Evolutionary conservation across 495 filamentous ascomycete genomes (phyloP), one percentile per base, ranked within the genome.

Genomic region (Tirmania nivea): DNA sequence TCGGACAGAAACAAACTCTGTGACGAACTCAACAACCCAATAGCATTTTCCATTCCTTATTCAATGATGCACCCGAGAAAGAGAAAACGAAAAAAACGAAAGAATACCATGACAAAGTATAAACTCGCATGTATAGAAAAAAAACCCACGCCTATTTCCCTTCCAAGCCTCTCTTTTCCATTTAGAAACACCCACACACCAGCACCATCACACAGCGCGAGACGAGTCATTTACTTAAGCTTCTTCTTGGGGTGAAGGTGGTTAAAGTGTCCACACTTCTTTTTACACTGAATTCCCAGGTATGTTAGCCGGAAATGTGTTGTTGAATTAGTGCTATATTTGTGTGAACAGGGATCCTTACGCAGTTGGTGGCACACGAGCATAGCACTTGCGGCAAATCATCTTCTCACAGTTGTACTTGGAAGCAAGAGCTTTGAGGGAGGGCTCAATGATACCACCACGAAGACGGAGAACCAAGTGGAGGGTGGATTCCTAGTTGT

Each of bases 231-330:
- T 68, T 88, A 97, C 78, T 97, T 97, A 65, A 97, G 79, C 87
- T 97, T 97, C 87, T 97, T 97, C 89, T 97, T 97, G 69, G 90
- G 90, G 74, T 92, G 86, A 67, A 97, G 82, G 79, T 97, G 90
- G 83, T 96, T 96, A 76, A 77, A 88, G 78, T 97, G 90, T 57
- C 90, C 90, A 73, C 90, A 97, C 81, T 97, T 96, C 76, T 84
- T 85, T 85, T 97, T 96, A 65, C 92, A 79, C 39, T 45, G 8
- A 6, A 45, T 14, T 8, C 17, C 39, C 14, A 45, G 3, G 39
- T 14, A 14, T 14, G 39, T 45, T 45, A 45, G 39, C 39, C 5
- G 12, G 39, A 31, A 31, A 31, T 31, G 5, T 45, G 39, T 14
- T 8, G 8, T 14, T 45, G 39, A 8, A 19, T 3, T 45, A 45